These are phyloP conservation scores for Creolimax fragrantissima DNA, from an alignment of 78 protist genomes.

Conservation along the genomic window DNA sequence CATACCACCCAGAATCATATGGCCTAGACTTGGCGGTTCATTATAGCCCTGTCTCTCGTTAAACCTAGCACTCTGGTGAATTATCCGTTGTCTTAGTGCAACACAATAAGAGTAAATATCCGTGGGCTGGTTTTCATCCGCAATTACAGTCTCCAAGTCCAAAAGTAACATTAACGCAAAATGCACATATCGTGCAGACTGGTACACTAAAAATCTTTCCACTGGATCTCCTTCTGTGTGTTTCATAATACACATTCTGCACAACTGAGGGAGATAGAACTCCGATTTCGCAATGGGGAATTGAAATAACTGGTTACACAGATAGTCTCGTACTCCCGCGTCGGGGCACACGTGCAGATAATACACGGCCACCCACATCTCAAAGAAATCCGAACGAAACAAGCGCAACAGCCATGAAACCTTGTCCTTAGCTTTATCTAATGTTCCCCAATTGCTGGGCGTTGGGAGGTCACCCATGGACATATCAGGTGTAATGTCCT, in stretches of 20 bases:
- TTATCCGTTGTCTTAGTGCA: background rate
- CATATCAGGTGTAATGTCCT: background rate
- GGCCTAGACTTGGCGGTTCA: background rate
- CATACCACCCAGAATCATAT: background rate
- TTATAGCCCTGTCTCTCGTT: background rate
- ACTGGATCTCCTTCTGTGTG: background rate
- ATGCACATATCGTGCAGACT: background rate
- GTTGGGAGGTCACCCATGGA: background rate
- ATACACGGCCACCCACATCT: background rate
- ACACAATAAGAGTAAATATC: background rate
- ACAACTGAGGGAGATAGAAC: conserved; percentile 11
- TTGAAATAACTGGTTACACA: background rate
- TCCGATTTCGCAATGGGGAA: background rate
- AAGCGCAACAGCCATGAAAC: background rate
- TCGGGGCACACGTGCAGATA: background rate
- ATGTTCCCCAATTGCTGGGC: background rate
- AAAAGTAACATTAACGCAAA: conserved; percentile 2
- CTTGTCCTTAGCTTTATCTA: background rate
- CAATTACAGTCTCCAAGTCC: background rate
- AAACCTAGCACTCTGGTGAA: background rate
- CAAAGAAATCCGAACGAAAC: background rate
- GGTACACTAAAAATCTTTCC: background rate
- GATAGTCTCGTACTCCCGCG: background rate
- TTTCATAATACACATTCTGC: background rate
- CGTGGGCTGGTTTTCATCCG: background rate